phyloP scores from a whole-genome alignment of 768 basidiomycete genomes.

The Chalciporus chontae region DNA sequence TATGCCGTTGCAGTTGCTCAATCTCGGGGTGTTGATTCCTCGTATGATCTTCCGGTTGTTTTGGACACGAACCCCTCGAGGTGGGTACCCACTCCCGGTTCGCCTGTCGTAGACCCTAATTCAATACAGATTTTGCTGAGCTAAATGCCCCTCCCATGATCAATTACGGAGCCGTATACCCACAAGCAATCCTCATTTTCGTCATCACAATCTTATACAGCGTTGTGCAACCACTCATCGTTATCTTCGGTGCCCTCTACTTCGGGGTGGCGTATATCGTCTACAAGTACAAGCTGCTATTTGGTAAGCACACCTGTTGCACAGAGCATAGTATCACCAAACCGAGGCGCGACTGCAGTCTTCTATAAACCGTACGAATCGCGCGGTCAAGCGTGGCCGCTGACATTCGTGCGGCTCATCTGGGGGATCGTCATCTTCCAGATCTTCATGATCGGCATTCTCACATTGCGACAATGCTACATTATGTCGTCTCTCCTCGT shows the following conservation, averaged over 20 bases:
- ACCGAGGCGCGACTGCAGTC: slow-evolving; percentile 44
- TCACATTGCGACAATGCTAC: slow-evolving; percentile 62
- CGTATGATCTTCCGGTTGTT: slow-evolving; percentile 71
- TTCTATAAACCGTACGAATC: slow-evolving; percentile 99
- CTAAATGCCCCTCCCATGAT: slow-evolving; percentile 97
- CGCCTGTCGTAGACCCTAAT: background rate
- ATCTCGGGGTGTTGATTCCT: slow-evolving; percentile 84
- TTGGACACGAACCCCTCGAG: slow-evolving; percentile 86
- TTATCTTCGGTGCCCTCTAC: slow-evolving; percentile 93
- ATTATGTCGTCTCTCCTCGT: slow-evolving; percentile 59
- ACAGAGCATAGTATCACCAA: background rate
- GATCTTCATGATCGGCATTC: slow-evolving; percentile 95
- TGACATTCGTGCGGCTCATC: slow-evolving; percentile 88
- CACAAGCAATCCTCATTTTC: slow-evolving; percentile 94
- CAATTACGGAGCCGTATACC: slow-evolving; percentile 96
- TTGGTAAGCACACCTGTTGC: slow-evolving; percentile 53
- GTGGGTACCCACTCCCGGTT: slow-evolving; percentile 36
- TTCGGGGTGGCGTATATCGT: slow-evolving; percentile 96
- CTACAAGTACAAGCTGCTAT: slow-evolving; percentile 97
- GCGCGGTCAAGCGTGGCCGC: slow-evolving; percentile 96
- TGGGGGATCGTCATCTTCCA: slow-evolving; percentile 94
- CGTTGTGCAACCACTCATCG: slow-evolving; percentile 91
- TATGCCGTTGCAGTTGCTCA: slow-evolving; percentile 94
- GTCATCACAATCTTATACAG: slow-evolving; percentile 94
- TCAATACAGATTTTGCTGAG: slow-evolving; percentile 81